phyloP scores from a whole-genome alignment of 129 eudicot species.

The Saposhnikovia divaricata region DNA sequence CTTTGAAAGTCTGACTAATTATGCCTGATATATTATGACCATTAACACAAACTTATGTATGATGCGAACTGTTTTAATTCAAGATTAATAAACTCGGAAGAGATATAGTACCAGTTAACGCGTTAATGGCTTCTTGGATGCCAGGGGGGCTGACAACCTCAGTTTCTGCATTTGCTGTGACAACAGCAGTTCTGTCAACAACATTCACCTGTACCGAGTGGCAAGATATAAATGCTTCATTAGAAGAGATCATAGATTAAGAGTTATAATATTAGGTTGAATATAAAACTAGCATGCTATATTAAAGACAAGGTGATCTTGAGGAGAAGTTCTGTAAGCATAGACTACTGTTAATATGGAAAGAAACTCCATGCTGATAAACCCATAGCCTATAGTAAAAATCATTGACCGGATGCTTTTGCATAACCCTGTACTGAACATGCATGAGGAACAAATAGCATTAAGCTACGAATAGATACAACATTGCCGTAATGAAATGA shows the following conservation, averaged over 20 bases:
- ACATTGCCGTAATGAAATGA: neutral
- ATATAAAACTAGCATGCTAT: neutral
- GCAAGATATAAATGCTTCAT: constrained; percentile 1
- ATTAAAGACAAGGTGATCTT: neutral
- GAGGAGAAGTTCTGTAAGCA: neutral
- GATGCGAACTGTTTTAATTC: neutral
- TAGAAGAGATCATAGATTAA: neutral
- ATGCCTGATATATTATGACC: too few relatives aligned
- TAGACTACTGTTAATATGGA: neutral
- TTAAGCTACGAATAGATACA: neutral
- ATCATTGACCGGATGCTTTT: too few relatives aligned
- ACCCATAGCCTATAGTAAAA: neutral
- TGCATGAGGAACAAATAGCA: neutral
- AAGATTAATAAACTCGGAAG: neutral
- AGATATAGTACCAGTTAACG: constrained; percentile 43
- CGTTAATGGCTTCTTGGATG: constrained; percentile 74
- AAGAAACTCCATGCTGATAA: neutral
- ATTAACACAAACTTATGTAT: neutral
- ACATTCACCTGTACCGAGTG: constrained; percentile 56
- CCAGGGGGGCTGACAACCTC: constrained; percentile 66
- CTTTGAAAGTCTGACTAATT: neutral
- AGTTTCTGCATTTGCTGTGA: constrained; percentile 81
- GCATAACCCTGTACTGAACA: neutral
- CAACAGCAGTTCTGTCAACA: constrained; percentile 62
- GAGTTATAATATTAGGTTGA: neutral